Conservation (phyloP, 768 basidiomycete genomes). For the Mycena latifolia region DNA sequence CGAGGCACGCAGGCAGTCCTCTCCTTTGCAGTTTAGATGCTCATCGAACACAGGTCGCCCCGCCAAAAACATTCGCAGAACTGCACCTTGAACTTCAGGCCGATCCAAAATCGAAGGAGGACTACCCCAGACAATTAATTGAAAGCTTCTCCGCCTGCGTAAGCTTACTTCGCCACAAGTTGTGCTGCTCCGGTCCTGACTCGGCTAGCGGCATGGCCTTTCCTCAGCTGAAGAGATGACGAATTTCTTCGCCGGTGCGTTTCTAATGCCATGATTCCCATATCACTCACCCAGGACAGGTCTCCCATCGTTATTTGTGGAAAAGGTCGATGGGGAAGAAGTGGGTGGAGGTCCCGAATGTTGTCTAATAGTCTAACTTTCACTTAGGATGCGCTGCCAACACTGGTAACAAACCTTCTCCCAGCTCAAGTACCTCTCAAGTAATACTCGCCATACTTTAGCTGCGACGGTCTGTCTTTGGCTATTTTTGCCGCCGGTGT, state of each 20-base stretch:
- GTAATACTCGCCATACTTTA: conserved; percentile 41
- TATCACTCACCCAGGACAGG: conserved; percentile 47
- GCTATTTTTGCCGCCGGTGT: conserved; percentile 85
- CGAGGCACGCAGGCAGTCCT: conserved; percentile 63
- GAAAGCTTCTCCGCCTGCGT: conserved; percentile 58
- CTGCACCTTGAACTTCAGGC: conserved; percentile 58
- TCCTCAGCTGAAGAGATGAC: conserved; percentile 70
- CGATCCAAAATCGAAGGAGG: conserved; percentile 58
- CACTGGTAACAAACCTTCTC: conserved; percentile 42
- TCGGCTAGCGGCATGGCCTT: conserved; percentile 60
- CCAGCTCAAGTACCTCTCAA: neutral
- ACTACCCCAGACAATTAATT: conserved; percentile 59
- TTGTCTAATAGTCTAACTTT: conserved; percentile 13
- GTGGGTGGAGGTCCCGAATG: conserved; percentile 42
- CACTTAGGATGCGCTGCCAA: conserved; percentile 44
- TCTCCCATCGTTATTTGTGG: conserved; percentile 68
- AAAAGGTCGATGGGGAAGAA: conserved; percentile 67
- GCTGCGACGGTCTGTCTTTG: conserved; percentile 84
- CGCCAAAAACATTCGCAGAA: conserved; percentile 68
- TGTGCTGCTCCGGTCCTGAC: conserved; percentile 8
- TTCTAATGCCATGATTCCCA: neutral
- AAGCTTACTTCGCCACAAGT: neutral
- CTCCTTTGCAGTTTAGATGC: neutral
- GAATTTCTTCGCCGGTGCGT: conserved; percentile 69
- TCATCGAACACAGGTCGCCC: conserved; percentile 64